A percentile compares a stretch with the other conserved stretches of the same genome.
These are phyloP conservation scores for Leccinum rimulosum DNA, from an alignment of 768 basidiomycete genomes.

Conservation along the genomic window DNA sequence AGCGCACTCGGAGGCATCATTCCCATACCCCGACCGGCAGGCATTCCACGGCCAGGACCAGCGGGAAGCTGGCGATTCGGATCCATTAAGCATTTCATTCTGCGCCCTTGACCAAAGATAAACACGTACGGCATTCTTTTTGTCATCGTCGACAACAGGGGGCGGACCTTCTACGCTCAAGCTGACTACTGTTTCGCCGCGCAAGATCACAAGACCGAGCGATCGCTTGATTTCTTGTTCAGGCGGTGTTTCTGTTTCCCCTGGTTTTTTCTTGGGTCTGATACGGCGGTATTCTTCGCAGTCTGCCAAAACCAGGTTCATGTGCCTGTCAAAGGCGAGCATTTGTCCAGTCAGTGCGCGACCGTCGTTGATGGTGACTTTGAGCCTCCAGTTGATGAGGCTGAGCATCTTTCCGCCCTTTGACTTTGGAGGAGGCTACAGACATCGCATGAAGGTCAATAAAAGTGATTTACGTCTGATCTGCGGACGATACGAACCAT, in stretches of 20 bases:
- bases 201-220: slow-evolving; percentile 92
- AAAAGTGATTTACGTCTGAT: slow-evolving; percentile 3
- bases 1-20: slow-evolving; percentile 84
- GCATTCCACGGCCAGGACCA: slow-evolving; percentile 93
- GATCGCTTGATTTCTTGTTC: slow-evolving; percentile 96
- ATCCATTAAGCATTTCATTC: slow-evolving; percentile 17
- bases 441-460: slow-evolving; percentile 8
- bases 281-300: slow-evolving; percentile 97
- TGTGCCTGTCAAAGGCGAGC: slow-evolving; percentile 99
- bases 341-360: slow-evolving; percentile 95
- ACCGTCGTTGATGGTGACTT: slow-evolving; percentile 96
- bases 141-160: slow-evolving; percentile 86
- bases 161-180: slow-evolving; percentile 95
- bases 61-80: slow-evolving; percentile 58
- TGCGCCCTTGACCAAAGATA: slow-evolving; percentile 3
- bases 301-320: slow-evolving; percentile 98
- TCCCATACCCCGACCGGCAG: slow-evolving; percentile 96
- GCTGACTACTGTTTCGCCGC: slow-evolving; percentile 96
- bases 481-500: slow-evolving; percentile 46
- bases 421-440: slow-evolving; percentile 92
- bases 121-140: slow-evolving; percentile 70
- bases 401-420: slow-evolving; percentile 98
- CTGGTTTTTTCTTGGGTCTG: slow-evolving; percentile 86
- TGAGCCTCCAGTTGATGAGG: slow-evolving; percentile 97
- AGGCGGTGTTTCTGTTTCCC: slow-evolving; percentile 65